A percentile compares a stretch with the other conserved stretches of the same genome.
phyloP scores from a whole-genome alignment of 495 filamentous ascomycete species.

The Penicillium coffeae region DNA sequence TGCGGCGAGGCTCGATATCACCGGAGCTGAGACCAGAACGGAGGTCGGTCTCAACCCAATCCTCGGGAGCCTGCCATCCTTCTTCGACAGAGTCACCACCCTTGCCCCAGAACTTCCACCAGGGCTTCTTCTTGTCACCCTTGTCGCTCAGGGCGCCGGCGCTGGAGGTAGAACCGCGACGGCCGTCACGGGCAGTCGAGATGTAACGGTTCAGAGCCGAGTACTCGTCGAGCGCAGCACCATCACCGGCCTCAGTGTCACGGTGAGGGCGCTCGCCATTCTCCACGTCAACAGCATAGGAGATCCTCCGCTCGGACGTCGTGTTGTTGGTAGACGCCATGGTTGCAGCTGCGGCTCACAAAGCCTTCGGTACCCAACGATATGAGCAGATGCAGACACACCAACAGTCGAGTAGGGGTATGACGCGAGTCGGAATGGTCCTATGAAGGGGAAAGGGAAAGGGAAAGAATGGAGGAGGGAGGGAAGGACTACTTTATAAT shows the following conservation, averaged over 20 bases:
- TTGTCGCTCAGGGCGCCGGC: slow-evolving; percentile 40
- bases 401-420: slow-evolving; percentile 31
- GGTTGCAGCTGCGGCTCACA: slow-evolving; percentile 46
- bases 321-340: slow-evolving; percentile 28
- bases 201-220: slow-evolving; percentile 60
- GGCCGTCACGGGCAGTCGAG: slow-evolving; percentile 59
- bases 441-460: slow-evolving; percentile 28
- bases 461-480: slow-evolving; percentile 21
- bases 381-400: slow-evolving; percentile 38
- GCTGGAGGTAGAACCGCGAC: slow-evolving; percentile 53
- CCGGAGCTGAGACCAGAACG: slow-evolving; percentile 52
- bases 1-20: slow-evolving; percentile 64
- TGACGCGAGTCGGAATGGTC: slow-evolving; percentile 46
- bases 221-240: slow-evolving; percentile 47
- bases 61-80: slow-evolving; percentile 57
- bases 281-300: slow-evolving; percentile 51
- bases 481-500: slow-evolving; percentile 36
- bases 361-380: slow-evolving; percentile 40
- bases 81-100: slow-evolving; percentile 28
- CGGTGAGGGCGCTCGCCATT: slow-evolving; percentile 43
- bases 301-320: slow-evolving; percentile 45
- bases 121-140: slow-evolving; percentile 50
- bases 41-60: slow-evolving; percentile 72
- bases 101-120: slow-evolving; percentile 56
- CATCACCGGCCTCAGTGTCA: slow-evolving; percentile 22